Conservation (phyloP, 768 basidiomycete genomes). For the Dacryopinax primogenitus region DNA sequence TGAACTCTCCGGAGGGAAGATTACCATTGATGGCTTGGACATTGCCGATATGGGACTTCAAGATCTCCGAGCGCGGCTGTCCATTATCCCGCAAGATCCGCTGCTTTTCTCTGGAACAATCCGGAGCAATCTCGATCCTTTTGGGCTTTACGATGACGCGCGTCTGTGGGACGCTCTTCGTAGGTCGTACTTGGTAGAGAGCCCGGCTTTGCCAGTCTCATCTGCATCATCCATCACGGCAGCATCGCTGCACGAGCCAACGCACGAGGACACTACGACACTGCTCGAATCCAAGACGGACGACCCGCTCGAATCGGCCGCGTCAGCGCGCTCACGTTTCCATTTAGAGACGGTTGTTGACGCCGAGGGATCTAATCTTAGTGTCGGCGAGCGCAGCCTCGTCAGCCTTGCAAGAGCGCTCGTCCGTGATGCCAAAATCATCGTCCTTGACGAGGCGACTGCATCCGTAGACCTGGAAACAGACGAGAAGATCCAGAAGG, state of each 20-base stretch:
- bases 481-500: slow-evolving; percentile 60
- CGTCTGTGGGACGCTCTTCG: slow-evolving; percentile 60
- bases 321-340: slow-evolving; percentile 23
- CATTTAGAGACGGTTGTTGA: slow-evolving; percentile 32
- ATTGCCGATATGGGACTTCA: slow-evolving; percentile 31
- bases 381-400: slow-evolving; percentile 33
- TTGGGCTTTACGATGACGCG: slow-evolving; percentile 28
- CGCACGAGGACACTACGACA: neutral
- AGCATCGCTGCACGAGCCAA: neutral
- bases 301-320: neutral
- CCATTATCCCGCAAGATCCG: slow-evolving; percentile 63
- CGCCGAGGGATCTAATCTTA: slow-evolving; percentile 32
- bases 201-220: neutral
- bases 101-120: slow-evolving; percentile 58
- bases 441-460: slow-evolving; percentile 26
- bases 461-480: slow-evolving; percentile 58
- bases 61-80: slow-evolving; percentile 32
- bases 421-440: slow-evolving; percentile 30
- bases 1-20: slow-evolving; percentile 30
- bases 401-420: slow-evolving; percentile 15
- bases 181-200: slow-evolving; percentile 38
- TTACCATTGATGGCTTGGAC: slow-evolving; percentile 33
- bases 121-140: slow-evolving; percentile 27
- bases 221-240: neutral
- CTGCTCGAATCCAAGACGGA: neutral